Percentiles rank a stretch among this genome's conserved stretches.
phyloP scores from a whole-genome alignment of 495 filamentous ascomycete species.

The Choiromyces venosus region DNA sequence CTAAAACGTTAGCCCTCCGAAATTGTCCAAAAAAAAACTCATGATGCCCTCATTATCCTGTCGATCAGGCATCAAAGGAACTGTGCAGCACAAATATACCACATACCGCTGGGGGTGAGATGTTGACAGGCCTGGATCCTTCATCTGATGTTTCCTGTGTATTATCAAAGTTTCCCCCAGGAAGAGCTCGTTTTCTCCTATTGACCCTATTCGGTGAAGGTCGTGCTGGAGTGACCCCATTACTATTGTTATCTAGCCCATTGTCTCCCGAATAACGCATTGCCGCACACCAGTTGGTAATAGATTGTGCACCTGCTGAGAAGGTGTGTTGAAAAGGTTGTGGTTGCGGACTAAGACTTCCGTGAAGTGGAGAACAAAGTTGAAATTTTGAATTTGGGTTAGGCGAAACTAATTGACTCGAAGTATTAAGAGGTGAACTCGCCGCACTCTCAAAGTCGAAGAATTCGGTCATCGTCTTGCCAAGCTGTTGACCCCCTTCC shows the following conservation, averaged over 20 bases:
- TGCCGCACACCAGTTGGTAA: neutral
- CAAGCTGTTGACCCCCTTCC: neutral
- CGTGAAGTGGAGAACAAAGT: neutral
- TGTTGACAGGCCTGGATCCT: neutral
- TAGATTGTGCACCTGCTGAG: neutral
- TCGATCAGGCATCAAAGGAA: neutral
- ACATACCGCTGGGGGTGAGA: conserved; percentile 1
- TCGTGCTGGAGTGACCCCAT: neutral
- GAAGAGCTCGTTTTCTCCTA: neutral
- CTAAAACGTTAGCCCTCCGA: conserved; percentile 1
- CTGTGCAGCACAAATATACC: neutral
- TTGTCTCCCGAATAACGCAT: neutral
- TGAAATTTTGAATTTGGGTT: neutral
- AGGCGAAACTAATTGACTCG: neutral
- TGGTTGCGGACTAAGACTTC: neutral
- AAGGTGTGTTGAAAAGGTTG: neutral
- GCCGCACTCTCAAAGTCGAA: conserved; percentile 1
- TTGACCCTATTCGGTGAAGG: neutral
- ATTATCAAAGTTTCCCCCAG: neutral
- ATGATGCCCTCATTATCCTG: neutral
- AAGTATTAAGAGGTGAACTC: neutral
- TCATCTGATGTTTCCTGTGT: neutral
- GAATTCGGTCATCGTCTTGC: neutral
- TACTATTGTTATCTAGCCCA: neutral
- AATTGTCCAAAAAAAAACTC: neutral